phyloP scores from a whole-genome alignment of 352 stramenopile species.

The Phytophthora ramorum region DNA sequence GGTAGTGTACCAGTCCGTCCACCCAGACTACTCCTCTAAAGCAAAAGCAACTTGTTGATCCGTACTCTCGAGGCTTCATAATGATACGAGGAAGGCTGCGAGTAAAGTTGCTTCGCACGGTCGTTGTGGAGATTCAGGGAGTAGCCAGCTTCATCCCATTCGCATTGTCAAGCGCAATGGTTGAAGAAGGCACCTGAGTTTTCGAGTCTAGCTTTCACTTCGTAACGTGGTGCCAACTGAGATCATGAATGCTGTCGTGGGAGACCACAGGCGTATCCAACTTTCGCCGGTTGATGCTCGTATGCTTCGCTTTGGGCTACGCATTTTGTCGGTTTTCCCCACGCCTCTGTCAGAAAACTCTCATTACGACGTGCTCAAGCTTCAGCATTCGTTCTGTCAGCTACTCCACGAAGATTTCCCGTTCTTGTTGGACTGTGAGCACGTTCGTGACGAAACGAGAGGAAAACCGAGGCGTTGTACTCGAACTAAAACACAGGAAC shows the following conservation, averaged over 20 bases:
- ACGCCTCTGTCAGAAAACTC: not conserved
- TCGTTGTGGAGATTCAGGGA: too few species aligned
- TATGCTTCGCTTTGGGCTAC: conserved; percentile 9
- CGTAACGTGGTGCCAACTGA: too few species aligned
- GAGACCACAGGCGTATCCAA: not conserved
- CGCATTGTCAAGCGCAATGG: too few species aligned
- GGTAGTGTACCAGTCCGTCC: conserved; percentile 9
- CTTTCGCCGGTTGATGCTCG: conserved; percentile 2
- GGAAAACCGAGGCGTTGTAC: not conserved
- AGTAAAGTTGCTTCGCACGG: too few species aligned
- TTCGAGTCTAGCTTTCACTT: too few species aligned
- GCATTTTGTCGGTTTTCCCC: conserved; percentile 2
- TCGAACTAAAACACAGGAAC: too few species aligned
- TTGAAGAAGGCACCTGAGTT: too few species aligned
- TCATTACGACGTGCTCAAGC: not conserved
- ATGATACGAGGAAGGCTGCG: too few species aligned
- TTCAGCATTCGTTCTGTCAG: conserved; percentile 7
- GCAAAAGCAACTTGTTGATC: not conserved
- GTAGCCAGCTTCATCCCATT: too few species aligned
- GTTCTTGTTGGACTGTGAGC: conserved; percentile 3
- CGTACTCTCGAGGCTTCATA: too few species aligned
- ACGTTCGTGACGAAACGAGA: not conserved
- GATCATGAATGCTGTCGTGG: too few species aligned
- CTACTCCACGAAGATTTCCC: conserved; percentile 8
- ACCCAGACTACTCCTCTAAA: not conserved